Percentiles rank a stretch among this genome's conserved stretches.
Conservation (phyloP, 345 rosid species). For the Brassica incana region DNA sequence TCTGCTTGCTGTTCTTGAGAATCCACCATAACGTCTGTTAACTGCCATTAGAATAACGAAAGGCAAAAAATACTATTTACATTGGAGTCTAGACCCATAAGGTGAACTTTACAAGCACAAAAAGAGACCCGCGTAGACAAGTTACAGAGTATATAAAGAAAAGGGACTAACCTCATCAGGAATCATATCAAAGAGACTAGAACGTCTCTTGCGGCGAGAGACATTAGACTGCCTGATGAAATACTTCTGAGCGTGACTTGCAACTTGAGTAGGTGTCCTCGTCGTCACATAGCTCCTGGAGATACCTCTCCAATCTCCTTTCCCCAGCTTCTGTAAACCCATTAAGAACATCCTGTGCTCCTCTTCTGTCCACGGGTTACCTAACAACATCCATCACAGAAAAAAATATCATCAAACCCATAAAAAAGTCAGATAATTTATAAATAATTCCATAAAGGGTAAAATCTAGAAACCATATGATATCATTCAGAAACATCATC, state of each 20-base stretch:
- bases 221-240: constrained; percentile 79
- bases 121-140: neutral
- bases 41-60: neutral
- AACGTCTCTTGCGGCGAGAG: constrained; percentile 83
- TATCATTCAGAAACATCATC: too few species aligned
- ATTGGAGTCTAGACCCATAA: neutral
- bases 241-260: constrained; percentile 95
- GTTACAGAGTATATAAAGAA: neutral
- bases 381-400: constrained; percentile 21
- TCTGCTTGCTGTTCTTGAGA: constrained; percentile 52
- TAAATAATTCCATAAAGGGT: too few species aligned
- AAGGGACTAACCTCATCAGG: constrained; percentile 54
- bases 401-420: constrained; percentile 12
- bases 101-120: neutral
- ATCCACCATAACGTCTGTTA: constrained; percentile 47
- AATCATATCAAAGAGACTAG: constrained; percentile 89
- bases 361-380: constrained; percentile 94
- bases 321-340: constrained; percentile 84
- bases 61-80: neutral
- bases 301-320: constrained; percentile 99
- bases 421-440: too few species aligned
- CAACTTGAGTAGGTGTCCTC: constrained; percentile 94
- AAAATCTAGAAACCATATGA: too few species aligned
- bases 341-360: constrained; percentile 87
- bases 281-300: constrained; percentile 76